phyloP scores from a whole-genome alignment of 768 basidiomycete species.

The Epithele typhae region DNA sequence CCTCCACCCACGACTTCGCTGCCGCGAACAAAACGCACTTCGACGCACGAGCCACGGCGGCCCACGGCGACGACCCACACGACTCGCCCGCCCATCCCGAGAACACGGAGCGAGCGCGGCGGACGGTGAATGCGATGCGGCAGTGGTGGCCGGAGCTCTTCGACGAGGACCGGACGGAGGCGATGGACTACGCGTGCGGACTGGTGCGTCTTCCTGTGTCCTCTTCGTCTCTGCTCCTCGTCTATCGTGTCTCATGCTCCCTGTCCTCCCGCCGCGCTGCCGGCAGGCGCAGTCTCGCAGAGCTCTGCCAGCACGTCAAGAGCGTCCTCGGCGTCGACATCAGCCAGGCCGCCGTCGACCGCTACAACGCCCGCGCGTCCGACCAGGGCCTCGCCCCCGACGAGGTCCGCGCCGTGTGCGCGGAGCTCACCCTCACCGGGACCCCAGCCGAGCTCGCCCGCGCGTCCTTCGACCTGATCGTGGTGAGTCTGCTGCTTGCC shows the following conservation, averaged over 20 bases:
- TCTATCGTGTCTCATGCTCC: neutral
- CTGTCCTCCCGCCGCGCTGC: neutral
- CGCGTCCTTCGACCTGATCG: slow-evolving; percentile 61
- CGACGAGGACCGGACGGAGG: slow-evolving; percentile 47
- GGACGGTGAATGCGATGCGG: slow-evolving; percentile 26
- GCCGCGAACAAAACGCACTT: slow-evolving; percentile 36
- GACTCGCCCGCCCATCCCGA: slow-evolving; percentile 17
- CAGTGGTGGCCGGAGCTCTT: slow-evolving; percentile 32
- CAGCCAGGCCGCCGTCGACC: slow-evolving; percentile 64
- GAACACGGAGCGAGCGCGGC: slow-evolving; percentile 19
- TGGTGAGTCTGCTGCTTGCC: slow-evolving; percentile 41
- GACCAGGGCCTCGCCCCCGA: slow-evolving; percentile 61
- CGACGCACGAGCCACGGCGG: slow-evolving; percentile 28
- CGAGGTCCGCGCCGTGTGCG: slow-evolving; percentile 62
- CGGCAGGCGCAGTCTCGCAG: slow-evolving; percentile 57
- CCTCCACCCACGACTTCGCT: no score
- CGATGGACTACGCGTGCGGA: slow-evolving; percentile 79
- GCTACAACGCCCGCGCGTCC: slow-evolving; percentile 51
- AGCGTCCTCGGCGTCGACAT: slow-evolving; percentile 73
- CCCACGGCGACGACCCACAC: slow-evolving; percentile 17
- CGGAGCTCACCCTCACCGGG: slow-evolving; percentile 46
- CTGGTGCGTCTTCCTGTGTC: slow-evolving; percentile 36
- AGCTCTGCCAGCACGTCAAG: slow-evolving; percentile 56
- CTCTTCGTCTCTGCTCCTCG: neutral
- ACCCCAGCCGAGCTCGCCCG: slow-evolving; percentile 47